phyloP scores from a whole-genome alignment of 768 basidiomycete genomes.

The Psilocybe sp. region DNA sequence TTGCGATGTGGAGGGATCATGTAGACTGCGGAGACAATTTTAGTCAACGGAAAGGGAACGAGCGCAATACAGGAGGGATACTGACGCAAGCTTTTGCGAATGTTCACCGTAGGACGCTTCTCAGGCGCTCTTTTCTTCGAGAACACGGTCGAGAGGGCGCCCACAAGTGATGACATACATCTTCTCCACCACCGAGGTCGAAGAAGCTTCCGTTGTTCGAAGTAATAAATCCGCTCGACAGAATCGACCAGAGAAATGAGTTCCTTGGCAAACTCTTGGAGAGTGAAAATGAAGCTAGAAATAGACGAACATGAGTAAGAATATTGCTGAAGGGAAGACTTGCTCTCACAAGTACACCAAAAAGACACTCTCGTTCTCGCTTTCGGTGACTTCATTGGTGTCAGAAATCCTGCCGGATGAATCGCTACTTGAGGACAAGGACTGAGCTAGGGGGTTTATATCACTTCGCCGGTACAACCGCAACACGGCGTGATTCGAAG shows the following conservation, averaged over 20 bases:
- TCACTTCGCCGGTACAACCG: constrained; percentile 65
- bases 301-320: constrained; percentile 1
- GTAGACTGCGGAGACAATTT: constrained; percentile 35
- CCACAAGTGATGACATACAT: constrained; percentile 6
- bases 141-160: constrained; percentile 10
- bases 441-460: constrained; percentile 18
- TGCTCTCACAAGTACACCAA: constrained; percentile 82
- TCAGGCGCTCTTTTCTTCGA: constrained; percentile 8
- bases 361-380: constrained; percentile 82
- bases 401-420: constrained; percentile 5
- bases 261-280: constrained; percentile 92
- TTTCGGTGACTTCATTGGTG: constrained; percentile 39
- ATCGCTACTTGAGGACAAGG: constrained; percentile 20
- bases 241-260: constrained; percentile 79
- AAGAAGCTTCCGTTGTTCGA: constrained; percentile 46
- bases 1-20: constrained; percentile 48
- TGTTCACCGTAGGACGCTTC: constrained; percentile 11
- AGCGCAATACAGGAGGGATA: constrained; percentile 3
- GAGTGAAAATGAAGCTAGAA: constrained; percentile 87
- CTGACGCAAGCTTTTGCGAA: constrained; percentile 42
- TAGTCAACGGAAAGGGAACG: background rate
- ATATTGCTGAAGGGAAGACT: background rate
- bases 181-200: constrained; percentile 17
- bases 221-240: constrained; percentile 73
- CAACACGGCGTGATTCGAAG: constrained; percentile 80